These are phyloP conservation scores for Rhodotorula babjevae DNA, from an alignment of 768 basidiomycete species.

Conservation along the genomic window DNA sequence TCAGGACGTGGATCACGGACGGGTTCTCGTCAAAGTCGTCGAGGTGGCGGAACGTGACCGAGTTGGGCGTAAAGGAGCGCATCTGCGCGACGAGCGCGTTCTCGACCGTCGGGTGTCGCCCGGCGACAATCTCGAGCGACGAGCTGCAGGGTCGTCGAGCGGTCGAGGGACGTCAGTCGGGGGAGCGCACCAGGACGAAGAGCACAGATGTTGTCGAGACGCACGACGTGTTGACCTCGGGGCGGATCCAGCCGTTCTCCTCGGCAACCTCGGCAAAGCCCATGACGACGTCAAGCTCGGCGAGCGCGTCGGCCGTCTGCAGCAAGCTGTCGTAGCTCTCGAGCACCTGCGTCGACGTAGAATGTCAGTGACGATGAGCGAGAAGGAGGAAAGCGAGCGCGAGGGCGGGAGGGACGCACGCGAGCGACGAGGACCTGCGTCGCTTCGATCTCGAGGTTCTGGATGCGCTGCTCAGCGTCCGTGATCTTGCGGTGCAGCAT, in stretches of 20 bases:
- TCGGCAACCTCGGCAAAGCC: slow-evolving; percentile 74
- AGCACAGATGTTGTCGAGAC: too few species aligned
- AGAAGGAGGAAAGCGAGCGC: too few species aligned
- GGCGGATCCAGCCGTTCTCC: slow-evolving; percentile 71
- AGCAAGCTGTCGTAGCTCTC: slow-evolving; percentile 15
- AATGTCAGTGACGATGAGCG: neutral
- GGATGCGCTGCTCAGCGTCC: neutral
- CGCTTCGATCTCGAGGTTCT: slow-evolving; percentile 13
- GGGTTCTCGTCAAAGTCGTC: slow-evolving; percentile 39
- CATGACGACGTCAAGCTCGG: slow-evolving; percentile 79
- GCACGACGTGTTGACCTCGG: slow-evolving; percentile 65
- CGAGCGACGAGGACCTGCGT: slow-evolving; percentile 24
- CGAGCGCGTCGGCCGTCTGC: slow-evolving; percentile 50
- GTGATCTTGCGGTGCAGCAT: slow-evolving; percentile 1
- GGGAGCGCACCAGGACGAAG: too few species aligned
- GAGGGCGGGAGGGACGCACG: neutral
- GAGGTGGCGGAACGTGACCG: slow-evolving; percentile 57
- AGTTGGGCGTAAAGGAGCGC: slow-evolving; percentile 79
- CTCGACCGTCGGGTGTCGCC: slow-evolving; percentile 90
- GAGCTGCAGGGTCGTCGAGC: slow-evolving; percentile 48
- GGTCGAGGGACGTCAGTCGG: neutral
- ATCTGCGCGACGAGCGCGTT: slow-evolving; percentile 69
- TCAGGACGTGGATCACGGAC: slow-evolving; percentile 71
- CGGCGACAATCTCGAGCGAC: slow-evolving; percentile 65
- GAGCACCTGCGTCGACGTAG: neutral